A percentile compares a stretch with the other conserved stretches of the same genome.
These are phyloP conservation scores for Handroanthus guayacan DNA, from an alignment of 257 asterid species.

Conservation along the genomic window DNA sequence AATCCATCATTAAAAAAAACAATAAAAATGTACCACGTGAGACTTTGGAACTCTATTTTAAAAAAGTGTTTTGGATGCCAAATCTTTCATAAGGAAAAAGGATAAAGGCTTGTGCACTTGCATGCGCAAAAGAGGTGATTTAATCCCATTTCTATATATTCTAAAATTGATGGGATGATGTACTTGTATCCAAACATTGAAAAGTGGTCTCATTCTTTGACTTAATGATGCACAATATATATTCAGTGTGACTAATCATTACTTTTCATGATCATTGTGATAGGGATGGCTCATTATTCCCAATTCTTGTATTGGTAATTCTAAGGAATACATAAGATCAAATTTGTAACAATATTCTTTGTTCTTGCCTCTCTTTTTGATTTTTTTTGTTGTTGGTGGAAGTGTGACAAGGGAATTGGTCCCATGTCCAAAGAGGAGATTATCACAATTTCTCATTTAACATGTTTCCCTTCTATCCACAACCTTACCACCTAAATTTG, in stretches of 20 bases:
- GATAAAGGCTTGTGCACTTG: constrained; percentile 37
- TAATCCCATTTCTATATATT: constrained; percentile 1
- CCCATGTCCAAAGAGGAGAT: constrained; percentile 37
- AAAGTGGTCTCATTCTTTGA: constrained; percentile 32
- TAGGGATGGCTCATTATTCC: constrained; percentile 25
- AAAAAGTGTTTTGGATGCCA: constrained; percentile 40
- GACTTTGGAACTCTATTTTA: background rate
- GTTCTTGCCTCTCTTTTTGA: background rate
- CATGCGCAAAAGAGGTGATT: constrained; percentile 41
- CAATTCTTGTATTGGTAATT: constrained; percentile 23
- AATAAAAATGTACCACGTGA: constrained; percentile 35
- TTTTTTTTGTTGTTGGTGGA: constrained; percentile 48
- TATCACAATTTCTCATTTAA: constrained; percentile 6
- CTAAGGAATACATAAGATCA: constrained; percentile 18
- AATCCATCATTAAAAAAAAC: background rate
- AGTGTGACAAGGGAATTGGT: constrained; percentile 52
- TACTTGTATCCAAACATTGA: background rate
- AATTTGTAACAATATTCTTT: constrained; percentile 15
- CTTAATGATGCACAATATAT: constrained; percentile 19
- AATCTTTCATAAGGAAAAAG: constrained; percentile 33
- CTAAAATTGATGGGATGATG: constrained; percentile 9
- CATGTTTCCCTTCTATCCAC: constrained; percentile 30
- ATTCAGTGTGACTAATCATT: constrained; percentile 51
- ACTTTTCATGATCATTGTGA: constrained; percentile 40
- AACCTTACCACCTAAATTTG: background rate